Conservation (phyloP, 1,284 basidiomycete species). For the Microbotryum scabiosae region DNA sequence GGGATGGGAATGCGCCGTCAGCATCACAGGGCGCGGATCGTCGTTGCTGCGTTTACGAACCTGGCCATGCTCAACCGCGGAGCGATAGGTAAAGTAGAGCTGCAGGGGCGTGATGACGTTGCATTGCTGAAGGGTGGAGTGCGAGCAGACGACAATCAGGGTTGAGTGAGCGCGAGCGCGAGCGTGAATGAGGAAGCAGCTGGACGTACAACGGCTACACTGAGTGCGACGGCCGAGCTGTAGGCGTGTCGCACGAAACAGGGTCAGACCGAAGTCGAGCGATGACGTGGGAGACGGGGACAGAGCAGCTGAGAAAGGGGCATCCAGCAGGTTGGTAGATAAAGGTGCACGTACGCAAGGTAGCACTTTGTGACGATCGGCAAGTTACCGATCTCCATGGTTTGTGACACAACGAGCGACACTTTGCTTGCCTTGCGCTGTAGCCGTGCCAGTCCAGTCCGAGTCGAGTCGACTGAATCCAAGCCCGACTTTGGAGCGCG, state of each 20-base stretch:
- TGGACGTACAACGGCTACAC: slow-evolving; percentile 67
- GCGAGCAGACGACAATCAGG: background rate
- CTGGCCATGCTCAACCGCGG: slow-evolving; percentile 70
- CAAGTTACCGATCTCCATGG: slow-evolving; percentile 55
- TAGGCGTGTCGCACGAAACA: background rate
- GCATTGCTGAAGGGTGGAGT: slow-evolving; percentile 59
- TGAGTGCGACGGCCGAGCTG: slow-evolving; percentile 52
- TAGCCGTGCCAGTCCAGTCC: too few species aligned
- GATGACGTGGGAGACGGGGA: too few species aligned
- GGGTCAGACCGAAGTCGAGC: background rate
- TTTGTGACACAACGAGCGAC: background rate
- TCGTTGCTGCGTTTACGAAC: slow-evolving; percentile 40
- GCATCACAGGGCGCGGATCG: background rate
- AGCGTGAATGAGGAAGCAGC: background rate
- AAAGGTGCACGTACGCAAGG: slow-evolving; percentile 19
- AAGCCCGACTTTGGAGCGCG: too few species aligned
- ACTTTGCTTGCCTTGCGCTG: background rate
- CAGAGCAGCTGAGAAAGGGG: background rate
- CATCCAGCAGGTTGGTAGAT: background rate
- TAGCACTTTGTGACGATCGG: slow-evolving; percentile 63
- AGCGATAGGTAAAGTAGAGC: slow-evolving; percentile 82
- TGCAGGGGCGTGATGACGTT: slow-evolving; percentile 79
- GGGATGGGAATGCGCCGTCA: background rate
- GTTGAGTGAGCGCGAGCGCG: background rate
- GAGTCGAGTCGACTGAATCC: too few species aligned